Evolutionary conservation across 306 rosid species (phyloP).

Genomic region (Sicyos baderoa): DNA sequence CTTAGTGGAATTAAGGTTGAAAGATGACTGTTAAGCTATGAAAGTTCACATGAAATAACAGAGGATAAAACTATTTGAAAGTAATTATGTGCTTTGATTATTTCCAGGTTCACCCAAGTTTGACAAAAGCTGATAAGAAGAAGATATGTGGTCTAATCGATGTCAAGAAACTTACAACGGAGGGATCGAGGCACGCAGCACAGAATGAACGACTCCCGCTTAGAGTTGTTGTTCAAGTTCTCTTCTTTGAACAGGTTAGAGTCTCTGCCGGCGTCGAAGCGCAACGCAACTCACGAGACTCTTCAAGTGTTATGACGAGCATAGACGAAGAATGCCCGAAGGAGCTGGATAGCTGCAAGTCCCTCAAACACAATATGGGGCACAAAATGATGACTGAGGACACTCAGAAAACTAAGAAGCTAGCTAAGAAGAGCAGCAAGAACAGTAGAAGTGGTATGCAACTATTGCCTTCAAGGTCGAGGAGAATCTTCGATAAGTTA

Average conservation of each 20-base stretch:
- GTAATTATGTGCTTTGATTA: not conserved
- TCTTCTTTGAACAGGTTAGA: constrained; percentile 79
- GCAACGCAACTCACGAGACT: constrained; percentile 9
- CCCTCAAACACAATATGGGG: constrained; percentile 40
- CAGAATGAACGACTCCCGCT: constrained; percentile 91
- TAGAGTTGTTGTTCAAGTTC: constrained; percentile 82
- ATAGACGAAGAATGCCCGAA: constrained; percentile 38
- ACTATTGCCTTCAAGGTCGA: constrained; percentile 71
- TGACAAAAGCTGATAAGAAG: constrained; percentile 75
- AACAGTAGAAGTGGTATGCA: constrained; percentile 74
- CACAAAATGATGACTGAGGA: constrained; percentile 50
- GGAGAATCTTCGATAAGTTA: constrained; percentile 77
- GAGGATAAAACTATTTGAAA: not conserved
- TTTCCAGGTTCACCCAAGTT: constrained; percentile 58
- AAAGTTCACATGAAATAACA: not conserved
- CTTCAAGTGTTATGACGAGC: constrained; percentile 27
- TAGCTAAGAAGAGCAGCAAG: constrained; percentile 64
- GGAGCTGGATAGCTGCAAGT: constrained; percentile 36
- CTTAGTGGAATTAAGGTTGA: not conserved
- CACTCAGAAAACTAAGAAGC: constrained; percentile 32
- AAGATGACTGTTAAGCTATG: not conserved
- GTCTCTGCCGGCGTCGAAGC: constrained; percentile 30
- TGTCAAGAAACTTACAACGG: constrained; percentile 61
- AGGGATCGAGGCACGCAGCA: constrained; percentile 77
- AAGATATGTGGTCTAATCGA: constrained; percentile 60